Percentiles rank a stretch among this genome's conserved stretches.
These are phyloP conservation scores for Phytophthora megakarya DNA, from an alignment of 352 stramenopile species.

Conservation along the genomic window DNA sequence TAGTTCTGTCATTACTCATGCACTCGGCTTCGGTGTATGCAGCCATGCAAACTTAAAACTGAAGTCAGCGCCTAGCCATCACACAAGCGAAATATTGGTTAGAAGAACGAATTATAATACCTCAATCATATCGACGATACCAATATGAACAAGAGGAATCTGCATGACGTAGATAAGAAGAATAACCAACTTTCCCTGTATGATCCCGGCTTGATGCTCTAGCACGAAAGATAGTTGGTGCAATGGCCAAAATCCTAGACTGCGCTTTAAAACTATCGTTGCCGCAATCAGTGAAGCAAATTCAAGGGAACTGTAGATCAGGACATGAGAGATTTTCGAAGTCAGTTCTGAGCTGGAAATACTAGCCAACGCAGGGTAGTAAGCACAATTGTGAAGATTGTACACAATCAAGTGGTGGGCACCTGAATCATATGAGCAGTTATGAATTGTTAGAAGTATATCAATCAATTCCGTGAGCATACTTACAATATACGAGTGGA, in stretches of 20 bases:
- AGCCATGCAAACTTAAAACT: slow-evolving; percentile 30
- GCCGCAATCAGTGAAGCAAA: slow-evolving; percentile 16
- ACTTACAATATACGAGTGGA: slow-evolving; percentile 41
- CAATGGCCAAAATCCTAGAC: slow-evolving; percentile 17
- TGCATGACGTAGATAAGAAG: slow-evolving; percentile 41
- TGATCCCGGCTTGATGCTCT: slow-evolving; percentile 21
- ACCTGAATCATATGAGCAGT: too few relatives aligned
- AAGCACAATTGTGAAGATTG: slow-evolving; percentile 32
- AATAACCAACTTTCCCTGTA: slow-evolving; percentile 36
- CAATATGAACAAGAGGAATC: slow-evolving; percentile 34
- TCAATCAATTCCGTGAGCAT: background rate
- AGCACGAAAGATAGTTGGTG: slow-evolving; percentile 41
- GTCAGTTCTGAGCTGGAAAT: slow-evolving; percentile 3
- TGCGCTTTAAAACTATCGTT: slow-evolving; percentile 17
- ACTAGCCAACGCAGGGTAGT: slow-evolving; percentile 22
- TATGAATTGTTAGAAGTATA: background rate
- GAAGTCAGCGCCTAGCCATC: slow-evolving; percentile 24
- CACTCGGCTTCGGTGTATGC: background rate
- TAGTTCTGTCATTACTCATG: background rate
- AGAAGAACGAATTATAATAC: background rate
- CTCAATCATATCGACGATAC: slow-evolving; percentile 9
- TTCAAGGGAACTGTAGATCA: slow-evolving; percentile 25
- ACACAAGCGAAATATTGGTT: background rate
- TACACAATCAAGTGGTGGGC: slow-evolving; percentile 14
- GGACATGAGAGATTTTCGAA: slow-evolving; percentile 3